These are phyloP conservation scores for Phtheirospermum japonicum DNA, from an alignment of 257 asterid genomes.

Conservation along the genomic window DNA sequence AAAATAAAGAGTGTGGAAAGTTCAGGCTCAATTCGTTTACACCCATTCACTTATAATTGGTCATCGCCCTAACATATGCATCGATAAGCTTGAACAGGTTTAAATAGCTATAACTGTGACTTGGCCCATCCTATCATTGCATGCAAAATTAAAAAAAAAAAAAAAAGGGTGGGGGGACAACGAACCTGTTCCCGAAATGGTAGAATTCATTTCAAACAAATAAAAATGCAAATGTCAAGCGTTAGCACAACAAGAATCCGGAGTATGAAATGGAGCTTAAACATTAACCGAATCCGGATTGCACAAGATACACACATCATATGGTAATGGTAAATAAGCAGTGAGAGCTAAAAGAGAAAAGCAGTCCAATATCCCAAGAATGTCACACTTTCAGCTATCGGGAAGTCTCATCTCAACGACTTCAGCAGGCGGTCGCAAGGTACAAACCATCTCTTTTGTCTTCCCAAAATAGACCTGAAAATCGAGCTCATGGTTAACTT, in stretches of 20 bases:
- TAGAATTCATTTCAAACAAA: too few relatives aligned
- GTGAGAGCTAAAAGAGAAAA: background rate
- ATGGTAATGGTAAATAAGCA: background rate
- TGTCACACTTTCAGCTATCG: conserved; percentile 37
- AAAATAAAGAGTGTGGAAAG: too few relatives aligned
- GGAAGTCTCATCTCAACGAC: conserved; percentile 65
- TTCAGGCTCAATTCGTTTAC: too few relatives aligned
- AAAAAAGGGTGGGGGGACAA: too few relatives aligned
- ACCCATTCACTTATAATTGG: too few relatives aligned
- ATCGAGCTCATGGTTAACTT: background rate
- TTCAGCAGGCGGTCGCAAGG: conserved; percentile 88
- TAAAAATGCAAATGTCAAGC: background rate
- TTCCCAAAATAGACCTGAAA: conserved; percentile 94
- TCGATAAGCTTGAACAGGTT: too few relatives aligned
- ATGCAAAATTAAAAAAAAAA: too few relatives aligned
- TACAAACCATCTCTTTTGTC: conserved; percentile 99
- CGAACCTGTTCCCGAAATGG: too few relatives aligned
- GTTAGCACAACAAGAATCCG: background rate
- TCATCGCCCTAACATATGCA: too few relatives aligned
- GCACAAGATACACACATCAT: background rate
- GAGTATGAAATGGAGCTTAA: background rate
- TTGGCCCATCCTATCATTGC: too few relatives aligned
- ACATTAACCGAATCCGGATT: background rate
- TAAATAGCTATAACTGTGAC: too few relatives aligned
- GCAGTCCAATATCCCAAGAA: conserved; percentile 10